A percentile compares a stretch with the other conserved stretches of the same genome.
Conservation (phyloP, 352 stramenopile species). For the Globisporangium camurandrum region DNA sequence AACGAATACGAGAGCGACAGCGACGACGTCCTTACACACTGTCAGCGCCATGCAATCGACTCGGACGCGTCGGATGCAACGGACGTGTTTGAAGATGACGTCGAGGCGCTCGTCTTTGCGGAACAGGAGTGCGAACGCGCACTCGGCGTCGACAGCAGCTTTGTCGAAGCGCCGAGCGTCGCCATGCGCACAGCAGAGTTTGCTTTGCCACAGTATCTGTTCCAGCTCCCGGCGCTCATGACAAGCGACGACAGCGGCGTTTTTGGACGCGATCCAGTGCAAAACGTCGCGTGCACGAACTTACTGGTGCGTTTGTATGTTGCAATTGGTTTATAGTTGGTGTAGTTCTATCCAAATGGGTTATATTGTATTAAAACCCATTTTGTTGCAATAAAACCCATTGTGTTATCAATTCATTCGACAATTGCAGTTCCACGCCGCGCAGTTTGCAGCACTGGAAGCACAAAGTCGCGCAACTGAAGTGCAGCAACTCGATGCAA, state of each 20-base stretch:
- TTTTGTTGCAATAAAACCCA: background rate
- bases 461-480: slow-evolving; percentile 7
- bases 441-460: slow-evolving; percentile 2
- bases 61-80: slow-evolving; percentile 34
- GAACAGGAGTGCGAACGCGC: slow-evolving; percentile 37
- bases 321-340: background rate
- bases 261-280: slow-evolving; percentile 49
- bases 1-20: slow-evolving; percentile 25
- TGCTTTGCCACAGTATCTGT: slow-evolving; percentile 47
- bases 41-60: slow-evolving; percentile 16
- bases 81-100: slow-evolving; percentile 72
- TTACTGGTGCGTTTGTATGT: slow-evolving; percentile 30
- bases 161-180: slow-evolving; percentile 42
- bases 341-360: too few relatives aligned
- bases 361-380: too few relatives aligned
- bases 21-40: slow-evolving; percentile 24
- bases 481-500: slow-evolving; percentile 11
- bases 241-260: slow-evolving; percentile 47
- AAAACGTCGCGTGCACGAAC: slow-evolving; percentile 80
- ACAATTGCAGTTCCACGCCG: slow-evolving; percentile 2
- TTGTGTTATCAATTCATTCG: background rate
- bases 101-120: slow-evolving; percentile 51
- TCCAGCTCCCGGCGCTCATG: slow-evolving; percentile 47
- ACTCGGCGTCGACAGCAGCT: slow-evolving; percentile 35
- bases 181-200: slow-evolving; percentile 19